These are phyloP conservation scores for Lactifluus subvellereus DNA, from an alignment of 768 basidiomycete species.

Conservation along the genomic window DNA sequence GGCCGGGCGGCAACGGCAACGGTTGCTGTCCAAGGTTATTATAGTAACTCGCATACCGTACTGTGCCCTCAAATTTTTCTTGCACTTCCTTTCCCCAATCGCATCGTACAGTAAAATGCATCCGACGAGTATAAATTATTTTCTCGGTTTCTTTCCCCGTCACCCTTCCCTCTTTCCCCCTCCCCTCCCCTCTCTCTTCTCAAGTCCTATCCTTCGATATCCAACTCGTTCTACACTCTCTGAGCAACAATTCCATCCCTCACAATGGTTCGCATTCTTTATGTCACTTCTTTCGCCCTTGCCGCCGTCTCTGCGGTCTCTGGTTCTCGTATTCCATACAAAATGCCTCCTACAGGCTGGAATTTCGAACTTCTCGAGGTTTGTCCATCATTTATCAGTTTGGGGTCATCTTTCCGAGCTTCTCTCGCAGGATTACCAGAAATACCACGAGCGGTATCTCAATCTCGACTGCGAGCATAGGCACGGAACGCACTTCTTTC, in stretches of 20 bases:
- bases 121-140: not conserved
- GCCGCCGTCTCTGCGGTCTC: slow-evolving; percentile 30
- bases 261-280: slow-evolving; percentile 31
- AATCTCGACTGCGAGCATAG: slow-evolving; percentile 43
- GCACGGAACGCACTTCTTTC: slow-evolving; percentile 46
- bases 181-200: slow-evolving; percentile 17
- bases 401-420: slow-evolving; percentile 12
- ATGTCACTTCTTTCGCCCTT: slow-evolving; percentile 42
- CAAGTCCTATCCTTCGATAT: slow-evolving; percentile 10
- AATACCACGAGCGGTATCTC: slow-evolving; percentile 59
- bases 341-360: slow-evolving; percentile 40
- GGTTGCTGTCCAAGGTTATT: too few relatives aligned
- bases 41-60: too few relatives aligned
- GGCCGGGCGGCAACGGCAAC: too few relatives aligned
- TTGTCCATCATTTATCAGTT: not conserved
- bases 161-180: not conserved
- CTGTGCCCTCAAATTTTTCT: too few relatives aligned
- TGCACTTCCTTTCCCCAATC: too few relatives aligned
- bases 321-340: not conserved
- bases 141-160: slow-evolving; percentile 17
- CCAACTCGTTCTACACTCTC: slow-evolving; percentile 24
- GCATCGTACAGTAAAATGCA: not conserved
- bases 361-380: slow-evolving; percentile 43
- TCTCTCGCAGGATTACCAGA: slow-evolving; percentile 40
- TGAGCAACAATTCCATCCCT: slow-evolving; percentile 22